A percentile compares a stretch with the other conserved stretches of the same genome.
Evolutionary conservation across 202 grass and related monocot genomes (phyloP).

Genomic region (Schoenoplectus triqueter): DNA sequence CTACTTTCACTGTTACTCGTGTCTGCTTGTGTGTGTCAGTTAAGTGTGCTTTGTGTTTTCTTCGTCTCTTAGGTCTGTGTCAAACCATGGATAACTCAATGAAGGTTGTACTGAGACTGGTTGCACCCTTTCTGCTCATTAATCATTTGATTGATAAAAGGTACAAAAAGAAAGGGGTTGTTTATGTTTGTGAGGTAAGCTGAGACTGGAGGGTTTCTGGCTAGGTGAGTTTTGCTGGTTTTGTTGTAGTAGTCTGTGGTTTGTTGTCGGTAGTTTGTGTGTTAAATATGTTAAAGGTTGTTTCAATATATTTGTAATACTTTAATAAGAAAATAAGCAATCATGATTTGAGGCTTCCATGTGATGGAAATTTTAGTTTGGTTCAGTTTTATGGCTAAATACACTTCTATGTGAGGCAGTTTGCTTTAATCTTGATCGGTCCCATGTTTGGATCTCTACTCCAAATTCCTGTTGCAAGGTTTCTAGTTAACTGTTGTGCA

Average conservation of each 20-base stretch:
- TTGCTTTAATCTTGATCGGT: too few species aligned
- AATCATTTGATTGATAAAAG: not conserved
- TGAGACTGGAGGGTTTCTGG: slow-evolving; percentile 8
- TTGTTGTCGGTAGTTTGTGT: slow-evolving; percentile 2
- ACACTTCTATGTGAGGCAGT: not conserved
- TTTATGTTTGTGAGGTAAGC: slow-evolving; percentile 28
- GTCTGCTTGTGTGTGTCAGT: not conserved
- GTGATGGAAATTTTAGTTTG: not conserved
- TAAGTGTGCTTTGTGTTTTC: slow-evolving; percentile 10
- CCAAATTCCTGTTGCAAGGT: too few species aligned
- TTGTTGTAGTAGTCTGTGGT: slow-evolving; percentile 15
- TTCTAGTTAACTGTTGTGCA: too few species aligned
- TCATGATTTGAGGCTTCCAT: slow-evolving; percentile 4
- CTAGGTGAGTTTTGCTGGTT: not conserved
- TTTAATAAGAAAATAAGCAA: not conserved
- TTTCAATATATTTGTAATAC: slow-evolving; percentile 5
- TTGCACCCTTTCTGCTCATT: not conserved
- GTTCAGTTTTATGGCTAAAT: not conserved
- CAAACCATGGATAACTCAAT: slow-evolving; percentile 22
- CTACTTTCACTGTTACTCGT: slow-evolving; percentile 6
- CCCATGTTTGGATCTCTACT: too few species aligned
- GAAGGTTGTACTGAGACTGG: slow-evolving; percentile 27
- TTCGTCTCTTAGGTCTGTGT: not conserved
- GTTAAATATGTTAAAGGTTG: slow-evolving; percentile 16
- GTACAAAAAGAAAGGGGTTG: not conserved